Evolutionary conservation across 2,329 filamentous ascomycete species (phyloP), one percentile per base, ranked within the genome.

Genomic region (Aspergillus tanneri): DNA sequence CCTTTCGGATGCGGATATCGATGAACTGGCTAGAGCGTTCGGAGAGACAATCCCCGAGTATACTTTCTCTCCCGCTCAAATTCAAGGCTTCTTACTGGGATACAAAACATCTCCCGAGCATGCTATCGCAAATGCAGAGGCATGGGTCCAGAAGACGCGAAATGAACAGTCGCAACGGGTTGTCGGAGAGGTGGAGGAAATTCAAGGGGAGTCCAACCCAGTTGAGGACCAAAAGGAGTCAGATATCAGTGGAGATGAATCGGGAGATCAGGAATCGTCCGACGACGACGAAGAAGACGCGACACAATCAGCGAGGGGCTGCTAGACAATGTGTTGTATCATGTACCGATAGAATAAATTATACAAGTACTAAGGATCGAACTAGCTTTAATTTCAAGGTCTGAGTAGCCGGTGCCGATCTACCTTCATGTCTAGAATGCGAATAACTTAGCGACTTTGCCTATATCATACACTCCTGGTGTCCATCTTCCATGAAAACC

Each of bases 51-150:
- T 81, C 6, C 77, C 77, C 0, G 74, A 77, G 42, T 60, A 63
- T 9, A 69, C 53, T 1, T 78, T 80, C 51, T 75, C 74, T 4
- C 78, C 78, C 0, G 77, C 78, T 1, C 77, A 81, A 56, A 71
- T 81, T 14, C 78, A 81, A 56, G 76, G 76, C 9, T 78, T 75
- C 50, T 60, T 81, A 28, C 66, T 81, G 46, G 70, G 67, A 47
- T 61, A 74, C 49, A 78, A 78, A 61, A 76, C 73, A 44, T 70
- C 75, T 35, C 76, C 78, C 2, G 49, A 56, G 6, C 60, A 65
- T 37, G 77, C 78, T 8, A 54, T 80, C 14, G 63, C 64, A n/a
- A 67, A 72, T 49, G 71, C 74, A 2, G 62, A 51, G 10, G 52
- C 43, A 28, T 81, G 78, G 76, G 25, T 34, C 9, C 12, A 30